Evolutionary conservation across 2,329 filamentous ascomycete genomes (phyloP).

Genomic region (Eurotiales sp.): DNA sequence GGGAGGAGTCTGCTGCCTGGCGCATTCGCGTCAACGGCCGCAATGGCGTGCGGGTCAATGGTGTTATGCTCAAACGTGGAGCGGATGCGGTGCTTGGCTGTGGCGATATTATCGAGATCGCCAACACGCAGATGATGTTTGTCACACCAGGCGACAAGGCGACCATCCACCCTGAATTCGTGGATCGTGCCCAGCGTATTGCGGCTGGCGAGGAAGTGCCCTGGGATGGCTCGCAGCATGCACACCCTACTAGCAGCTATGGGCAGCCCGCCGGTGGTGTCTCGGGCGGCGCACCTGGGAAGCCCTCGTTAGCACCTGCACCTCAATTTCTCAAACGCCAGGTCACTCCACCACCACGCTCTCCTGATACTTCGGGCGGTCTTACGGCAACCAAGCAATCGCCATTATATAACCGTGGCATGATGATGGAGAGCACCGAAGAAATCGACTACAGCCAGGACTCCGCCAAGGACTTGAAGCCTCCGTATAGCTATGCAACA

Average conservation of each 20-base stretch:
- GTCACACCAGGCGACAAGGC: slow-evolving; percentile 77
- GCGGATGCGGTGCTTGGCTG: slow-evolving; percentile 66
- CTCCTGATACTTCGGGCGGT: slow-evolving; percentile 36
- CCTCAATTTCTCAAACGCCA: slow-evolving; percentile 41
- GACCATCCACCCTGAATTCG: slow-evolving; percentile 64
- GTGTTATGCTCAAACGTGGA: slow-evolving; percentile 64
- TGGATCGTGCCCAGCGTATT: slow-evolving; percentile 60
- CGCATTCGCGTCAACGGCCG: slow-evolving; percentile 82
- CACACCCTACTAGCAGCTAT: slow-evolving; percentile 29
- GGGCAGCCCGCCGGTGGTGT: neutral
- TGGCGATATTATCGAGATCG: slow-evolving; percentile 87
- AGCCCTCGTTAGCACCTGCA: slow-evolving; percentile 39
- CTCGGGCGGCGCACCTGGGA: slow-evolving; percentile 19
- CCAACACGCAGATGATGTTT: slow-evolving; percentile 97
- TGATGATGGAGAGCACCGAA: slow-evolving; percentile 53
- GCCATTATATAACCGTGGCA: slow-evolving; percentile 47
- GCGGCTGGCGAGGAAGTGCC: slow-evolving; percentile 38
- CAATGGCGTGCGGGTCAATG: slow-evolving; percentile 85
- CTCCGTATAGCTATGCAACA: slow-evolving; percentile 92
- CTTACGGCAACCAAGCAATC: slow-evolving; percentile 44
- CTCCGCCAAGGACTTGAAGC: slow-evolving; percentile 85
- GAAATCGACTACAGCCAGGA: slow-evolving; percentile 65
- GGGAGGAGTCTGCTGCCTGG: slow-evolving; percentile 65
- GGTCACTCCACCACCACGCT: slow-evolving; percentile 38
- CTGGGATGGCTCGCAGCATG: slow-evolving; percentile 37